Percentiles rank a stretch among this genome's conserved stretches.
phyloP scores from a whole-genome alignment of 2,329 filamentous ascomycete genomes.

The Ceratocystis destructans region DNA sequence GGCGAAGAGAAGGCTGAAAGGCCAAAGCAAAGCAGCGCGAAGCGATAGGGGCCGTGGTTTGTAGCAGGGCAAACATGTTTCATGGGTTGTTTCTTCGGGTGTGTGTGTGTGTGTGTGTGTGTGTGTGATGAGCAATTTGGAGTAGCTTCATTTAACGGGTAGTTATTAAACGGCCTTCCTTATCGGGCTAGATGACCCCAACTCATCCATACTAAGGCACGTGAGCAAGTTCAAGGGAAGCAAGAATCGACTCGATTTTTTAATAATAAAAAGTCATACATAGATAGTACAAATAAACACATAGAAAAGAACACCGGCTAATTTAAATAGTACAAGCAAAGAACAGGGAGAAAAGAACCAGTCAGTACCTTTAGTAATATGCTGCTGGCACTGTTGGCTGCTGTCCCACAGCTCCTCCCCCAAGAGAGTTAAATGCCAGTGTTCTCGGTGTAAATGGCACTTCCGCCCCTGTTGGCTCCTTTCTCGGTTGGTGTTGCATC shows the following conservation, averaged over 20 bases:
- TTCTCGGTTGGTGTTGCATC: conserved; percentile 28
- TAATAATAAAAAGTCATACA: not conserved
- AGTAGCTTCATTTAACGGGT: not conserved
- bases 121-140: not conserved
- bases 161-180: too few species aligned
- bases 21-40: not conserved
- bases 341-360: not conserved
- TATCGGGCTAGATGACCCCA: not conserved
- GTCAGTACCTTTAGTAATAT: conserved; percentile 35
- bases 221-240: not conserved
- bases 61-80: not conserved
- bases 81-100: too few species aligned
- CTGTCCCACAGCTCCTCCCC: conserved; percentile 24
- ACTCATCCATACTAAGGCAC: not conserved
- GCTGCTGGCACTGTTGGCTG: conserved; percentile 15
- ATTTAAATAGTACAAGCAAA: not conserved
- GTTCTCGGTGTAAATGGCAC: conserved; percentile 51
- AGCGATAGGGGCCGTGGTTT: not conserved
- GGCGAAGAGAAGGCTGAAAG: not conserved
- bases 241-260: too few species aligned
- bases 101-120: too few species aligned
- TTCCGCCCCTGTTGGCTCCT: conserved; percentile 18
- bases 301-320: not conserved
- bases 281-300: not conserved
- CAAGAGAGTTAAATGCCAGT: conserved; percentile 51